Conservation (phyloP, 768 basidiomycete genomes). For the Russula earlei region DNA sequence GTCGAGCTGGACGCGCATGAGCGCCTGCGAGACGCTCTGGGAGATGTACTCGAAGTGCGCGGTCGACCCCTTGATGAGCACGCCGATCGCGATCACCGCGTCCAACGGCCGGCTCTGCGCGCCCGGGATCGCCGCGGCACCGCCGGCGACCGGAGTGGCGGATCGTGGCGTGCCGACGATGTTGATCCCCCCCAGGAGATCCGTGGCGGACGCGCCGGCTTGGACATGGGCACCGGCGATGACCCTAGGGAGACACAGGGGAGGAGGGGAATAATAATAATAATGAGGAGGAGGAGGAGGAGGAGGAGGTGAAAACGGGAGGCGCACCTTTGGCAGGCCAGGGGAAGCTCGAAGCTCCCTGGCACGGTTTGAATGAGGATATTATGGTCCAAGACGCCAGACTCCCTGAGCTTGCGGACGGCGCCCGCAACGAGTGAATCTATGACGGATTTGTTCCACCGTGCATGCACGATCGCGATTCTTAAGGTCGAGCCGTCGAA, state of each 20-base stretch:
- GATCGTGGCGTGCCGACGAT: slow-evolving; percentile 39
- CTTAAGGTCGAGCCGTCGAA: slow-evolving; percentile 78
- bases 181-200: slow-evolving; percentile 63
- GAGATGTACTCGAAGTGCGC: slow-evolving; percentile 99
- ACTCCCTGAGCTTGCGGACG: slow-evolving; percentile 66
- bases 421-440: slow-evolving; percentile 77
- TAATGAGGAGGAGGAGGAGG: neutral
- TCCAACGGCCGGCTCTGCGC: slow-evolving; percentile 66
- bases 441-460: slow-evolving; percentile 91
- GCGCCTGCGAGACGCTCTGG: slow-evolving; percentile 83
- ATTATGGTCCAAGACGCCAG: slow-evolving; percentile 82
- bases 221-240: slow-evolving; percentile 84
- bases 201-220: slow-evolving; percentile 65
- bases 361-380: slow-evolving; percentile 90
- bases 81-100: slow-evolving; percentile 94
- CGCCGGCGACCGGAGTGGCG: slow-evolving; percentile 41
- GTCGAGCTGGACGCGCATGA: slow-evolving; percentile 94
- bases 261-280: no score
- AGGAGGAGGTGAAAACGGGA: no score
- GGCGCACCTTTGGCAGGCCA: slow-evolving; percentile 73
- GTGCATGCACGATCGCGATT: slow-evolving; percentile 87
- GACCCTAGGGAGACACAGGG: slow-evolving; percentile 41
- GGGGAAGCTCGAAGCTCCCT: slow-evolving; percentile 89
- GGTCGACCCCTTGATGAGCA: slow-evolving; percentile 94
- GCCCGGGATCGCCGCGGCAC: slow-evolving; percentile 19